phyloP scores from a whole-genome alignment of 257 asterid genomes.

The Solanum chiquidenum region DNA sequence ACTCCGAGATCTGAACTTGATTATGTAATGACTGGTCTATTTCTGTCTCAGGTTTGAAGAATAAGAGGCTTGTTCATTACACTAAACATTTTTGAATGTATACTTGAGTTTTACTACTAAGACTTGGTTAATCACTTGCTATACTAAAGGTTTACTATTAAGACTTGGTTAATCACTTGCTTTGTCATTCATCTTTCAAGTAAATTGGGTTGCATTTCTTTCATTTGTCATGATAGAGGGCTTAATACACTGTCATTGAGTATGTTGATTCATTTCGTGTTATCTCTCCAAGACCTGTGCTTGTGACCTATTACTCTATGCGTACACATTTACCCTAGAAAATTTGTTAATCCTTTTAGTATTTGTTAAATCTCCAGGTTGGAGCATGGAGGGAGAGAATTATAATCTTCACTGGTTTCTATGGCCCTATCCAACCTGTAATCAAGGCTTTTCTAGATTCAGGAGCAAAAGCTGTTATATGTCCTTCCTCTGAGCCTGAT shows the following conservation, averaged over 20 bases:
- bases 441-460: constrained; percentile 86
- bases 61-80: not conserved
- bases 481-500: constrained; percentile 89
- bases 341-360: not conserved
- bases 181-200: not conserved
- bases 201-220: not conserved
- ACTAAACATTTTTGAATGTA: not conserved
- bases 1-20: not conserved
- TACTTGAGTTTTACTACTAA: not conserved
- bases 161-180: not conserved
- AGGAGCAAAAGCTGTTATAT: constrained; percentile 89
- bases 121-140: not conserved
- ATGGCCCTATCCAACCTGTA: constrained; percentile 70
- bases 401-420: constrained; percentile 73
- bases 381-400: constrained; percentile 99
- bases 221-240: not conserved
- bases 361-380: constrained; percentile 32
- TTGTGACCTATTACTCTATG: not conserved
- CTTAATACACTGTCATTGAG: not conserved
- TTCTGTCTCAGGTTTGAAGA: not conserved
- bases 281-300: not conserved
- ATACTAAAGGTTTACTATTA: not conserved
- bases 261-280: not conserved
- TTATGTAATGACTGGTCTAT: not conserved
- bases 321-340: not conserved